A percentile compares a stretch with the other conserved stretches of the same genome.
Evolutionary conservation across 495 filamentous ascomycete species (phyloP).

Genomic region (Apodospora peruviana): DNA sequence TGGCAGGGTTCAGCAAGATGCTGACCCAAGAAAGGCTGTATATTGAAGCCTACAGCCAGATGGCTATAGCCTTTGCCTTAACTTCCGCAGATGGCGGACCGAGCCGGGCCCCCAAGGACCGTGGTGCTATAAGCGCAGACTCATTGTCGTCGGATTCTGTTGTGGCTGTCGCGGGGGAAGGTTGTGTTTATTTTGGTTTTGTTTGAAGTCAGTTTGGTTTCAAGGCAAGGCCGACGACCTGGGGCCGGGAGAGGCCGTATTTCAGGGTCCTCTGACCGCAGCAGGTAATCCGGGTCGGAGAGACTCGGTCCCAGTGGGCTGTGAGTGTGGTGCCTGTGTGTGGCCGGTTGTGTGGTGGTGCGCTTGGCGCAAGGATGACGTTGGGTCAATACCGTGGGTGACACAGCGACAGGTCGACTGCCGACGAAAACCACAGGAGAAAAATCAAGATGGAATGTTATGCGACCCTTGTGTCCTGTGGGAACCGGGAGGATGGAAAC

Average conservation of each 20-base stretch:
- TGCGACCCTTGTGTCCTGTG: no score
- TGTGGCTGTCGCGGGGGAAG: constrained; percentile 9
- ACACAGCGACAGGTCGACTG: not conserved
- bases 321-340: not conserved
- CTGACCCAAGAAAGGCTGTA: not conserved
- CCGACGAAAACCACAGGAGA: no score
- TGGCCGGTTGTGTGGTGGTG: not conserved
- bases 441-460: no score
- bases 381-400: not conserved
- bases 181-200: constrained; percentile 13
- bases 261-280: not conserved
- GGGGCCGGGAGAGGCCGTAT: not conserved
- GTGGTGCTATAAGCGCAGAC: constrained; percentile 49
- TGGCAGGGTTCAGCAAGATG: no score
- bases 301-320: not conserved
- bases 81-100: constrained; percentile 22
- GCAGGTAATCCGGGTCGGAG: not conserved
- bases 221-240: not conserved
- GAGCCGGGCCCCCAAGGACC: constrained; percentile 50
- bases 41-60: not conserved
- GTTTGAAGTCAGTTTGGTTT: constrained; percentile 6
- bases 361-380: no score
- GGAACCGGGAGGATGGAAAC: not conserved
- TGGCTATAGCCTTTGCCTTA: constrained; percentile 11
- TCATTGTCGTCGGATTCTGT: constrained; percentile 28